Base-by-base conservation (phyloP, 257 asterid species). In the Haberlea rhodopensis region DNA sequence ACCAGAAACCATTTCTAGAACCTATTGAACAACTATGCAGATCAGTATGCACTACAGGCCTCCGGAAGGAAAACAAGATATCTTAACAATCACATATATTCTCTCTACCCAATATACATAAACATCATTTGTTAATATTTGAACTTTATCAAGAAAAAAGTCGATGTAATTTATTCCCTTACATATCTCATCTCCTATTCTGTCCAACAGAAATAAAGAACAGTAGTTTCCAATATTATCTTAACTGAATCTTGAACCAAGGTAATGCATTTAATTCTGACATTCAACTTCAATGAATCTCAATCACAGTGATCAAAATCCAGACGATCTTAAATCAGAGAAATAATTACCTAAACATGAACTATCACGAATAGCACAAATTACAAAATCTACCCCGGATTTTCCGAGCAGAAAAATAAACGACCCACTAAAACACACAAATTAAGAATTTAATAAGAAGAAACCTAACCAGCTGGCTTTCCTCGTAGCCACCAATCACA, bases 401-500 rank as follows among this genome's bases (percentile, higher is more conserved):
- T n/a, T n/a, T n/a, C n/a, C n/a, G n/a, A n/a, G n/a, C n/a, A n/a
- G n/a, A n/a, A n/a, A n/a, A n/a, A n/a, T n/a, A n/a, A 40, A 24
- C 37, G 20, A 26, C 1, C 16, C 2, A 37, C 16, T 43, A 58
- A 45, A 2, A 37, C 5, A 27, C 18, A 2, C 18, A 28, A 40
- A 23, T 24, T 13, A 66, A 28, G 20, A 55, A 31, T 16, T 49
- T 23, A 65, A 6, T 15, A 13, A 62, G 19, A 7, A 54, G 62
- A 70, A 61, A 26, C 62, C 95, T 76, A 70, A 94, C 97, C 90
- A 40, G 75, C 67, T 21, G 80, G 87, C 52, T 62, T 74, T 23
- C 80, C 86, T 70, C 71, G 87, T 63, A 85, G 75, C 97, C 97
- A 94, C 99, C 99, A 94, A 64, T 76, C 74, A 86, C 95, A 94